A percentile compares a stretch with the other conserved stretches of the same genome.
Conservation (phyloP, 169 alveolate species). For the Plasmodium relictum region DNA sequence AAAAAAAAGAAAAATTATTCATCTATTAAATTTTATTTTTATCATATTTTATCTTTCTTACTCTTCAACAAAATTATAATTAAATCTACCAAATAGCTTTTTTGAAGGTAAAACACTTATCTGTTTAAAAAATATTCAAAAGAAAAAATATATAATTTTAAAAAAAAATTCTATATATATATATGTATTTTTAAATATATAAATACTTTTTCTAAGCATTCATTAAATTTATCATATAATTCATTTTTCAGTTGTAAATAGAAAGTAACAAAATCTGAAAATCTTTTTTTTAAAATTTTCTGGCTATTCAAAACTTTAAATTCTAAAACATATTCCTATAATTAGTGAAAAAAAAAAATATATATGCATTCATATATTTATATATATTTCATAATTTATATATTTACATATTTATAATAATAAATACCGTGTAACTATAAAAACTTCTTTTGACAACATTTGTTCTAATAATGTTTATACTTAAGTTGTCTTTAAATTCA, state of each 20-base stretch:
- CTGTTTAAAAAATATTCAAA: neutral
- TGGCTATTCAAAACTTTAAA: slow-evolving; percentile 64
- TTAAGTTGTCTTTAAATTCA: slow-evolving; percentile 57
- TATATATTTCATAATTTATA: neutral
- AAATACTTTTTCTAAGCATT: slow-evolving; percentile 34
- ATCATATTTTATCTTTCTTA: slow-evolving; percentile 1
- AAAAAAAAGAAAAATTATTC: neutral
- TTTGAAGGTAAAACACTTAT: slow-evolving; percentile 53
- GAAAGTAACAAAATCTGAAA: slow-evolving; percentile 49
- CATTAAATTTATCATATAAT: slow-evolving; percentile 31
- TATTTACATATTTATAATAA: neutral
- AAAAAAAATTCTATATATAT: neutral
- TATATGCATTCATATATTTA: neutral
- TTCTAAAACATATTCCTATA: slow-evolving; percentile 62
- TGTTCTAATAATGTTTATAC: slow-evolving; percentile 45
- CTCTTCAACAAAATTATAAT: slow-evolving; percentile 68
- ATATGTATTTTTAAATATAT: neutral
- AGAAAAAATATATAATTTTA: neutral
- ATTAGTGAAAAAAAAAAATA: neutral
- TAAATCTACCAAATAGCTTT: slow-evolving; percentile 44
- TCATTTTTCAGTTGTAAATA: slow-evolving; percentile 41
- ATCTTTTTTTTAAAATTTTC: slow-evolving; percentile 53
- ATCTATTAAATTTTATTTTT: neutral
- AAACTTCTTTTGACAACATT: slow-evolving; percentile 54
- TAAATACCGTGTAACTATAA: slow-evolving; percentile 59